Base-by-base conservation (phyloP, 768 basidiomycete genomes). In the Leucosporidium scottii region DNA sequence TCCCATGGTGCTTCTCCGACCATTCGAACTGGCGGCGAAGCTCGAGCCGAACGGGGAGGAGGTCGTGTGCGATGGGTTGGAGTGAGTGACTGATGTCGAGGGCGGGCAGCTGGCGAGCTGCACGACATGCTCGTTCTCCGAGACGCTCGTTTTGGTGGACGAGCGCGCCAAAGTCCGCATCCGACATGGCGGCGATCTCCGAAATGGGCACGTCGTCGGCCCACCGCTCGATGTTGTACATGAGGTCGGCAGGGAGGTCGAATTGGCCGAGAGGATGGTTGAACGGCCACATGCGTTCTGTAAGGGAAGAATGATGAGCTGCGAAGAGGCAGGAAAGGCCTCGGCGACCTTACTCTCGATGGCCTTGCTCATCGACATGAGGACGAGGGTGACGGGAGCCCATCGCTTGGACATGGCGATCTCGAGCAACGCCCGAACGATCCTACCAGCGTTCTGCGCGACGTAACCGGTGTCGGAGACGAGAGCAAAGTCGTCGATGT, bases 401-500 rank as follows among this genome's bases (percentile, higher is more conserved):
- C 90, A 97, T 77, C 93, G 92, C 70, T 84, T 85, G 77, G 91
- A 91, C 74, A 98, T 84, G 0, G 90, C 91, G 36, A 98, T 94
- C 77, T 99, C 96, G 21, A 97, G 84, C 1, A 99, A 81, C 53
- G 93, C 91, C n/a, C 96, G 86, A 62, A 91, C 83, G 71, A 99
- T 98, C 68, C 96, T 89, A 23, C 89, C 93, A 21, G 87, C 90
- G 74, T 98, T 99, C 76, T 97, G 93, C 28, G 93, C 90, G 51
- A 86, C 91, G 76, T 94, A 99, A 2, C 87, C 91, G 75, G 86
- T 88, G 76, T 99, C 96, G 1, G 96, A 98, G 10, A 98, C 87
- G 66, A 99, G 81, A 13, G 96, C 96, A 74, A 96, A 99, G 78
- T 99, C 96, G 68, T 96, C 89, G 20, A 96, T 81, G n/a, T 81